A percentile compares a stretch with the other conserved stretches of the same genome.
Conservation (phyloP, 345 rosid species). For the Bruguiera gymnorhiza region DNA sequence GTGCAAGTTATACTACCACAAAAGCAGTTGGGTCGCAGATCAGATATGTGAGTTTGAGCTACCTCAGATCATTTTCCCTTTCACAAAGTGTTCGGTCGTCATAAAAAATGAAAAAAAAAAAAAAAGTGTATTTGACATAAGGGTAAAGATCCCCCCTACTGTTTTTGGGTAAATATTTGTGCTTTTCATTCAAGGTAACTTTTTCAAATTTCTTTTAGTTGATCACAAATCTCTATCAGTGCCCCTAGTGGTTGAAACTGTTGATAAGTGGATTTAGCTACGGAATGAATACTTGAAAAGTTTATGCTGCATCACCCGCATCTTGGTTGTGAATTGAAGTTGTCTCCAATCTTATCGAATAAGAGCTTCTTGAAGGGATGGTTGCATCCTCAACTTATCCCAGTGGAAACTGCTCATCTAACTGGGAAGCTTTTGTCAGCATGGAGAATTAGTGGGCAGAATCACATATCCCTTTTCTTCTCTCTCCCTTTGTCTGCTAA, state of each 20-base stretch:
- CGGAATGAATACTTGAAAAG: no score
- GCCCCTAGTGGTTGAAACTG: no score
- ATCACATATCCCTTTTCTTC: not conserved
- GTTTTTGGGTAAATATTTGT: no score
- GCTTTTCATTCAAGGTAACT: no score
- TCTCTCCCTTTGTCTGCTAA: not conserved
- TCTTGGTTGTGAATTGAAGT: not conserved
- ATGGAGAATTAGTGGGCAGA: not conserved
- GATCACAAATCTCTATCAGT: no score
- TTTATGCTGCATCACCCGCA: no score
- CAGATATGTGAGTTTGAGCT: slow-evolving; percentile 63
- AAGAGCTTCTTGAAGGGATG: not conserved
- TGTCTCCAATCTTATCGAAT: not conserved
- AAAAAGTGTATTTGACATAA: no score
- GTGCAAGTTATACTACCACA: slow-evolving; percentile 94
- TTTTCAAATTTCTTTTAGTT: no score
- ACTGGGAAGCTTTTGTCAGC: not conserved
- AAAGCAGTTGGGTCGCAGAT: slow-evolving; percentile 89
- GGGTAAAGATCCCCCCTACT: no score
- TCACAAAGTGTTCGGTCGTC: not conserved
- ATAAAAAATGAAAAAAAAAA: no score
- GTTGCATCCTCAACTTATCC: not conserved
- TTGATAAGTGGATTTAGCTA: no score
- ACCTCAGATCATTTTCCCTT: not conserved
- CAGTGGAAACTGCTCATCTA: not conserved